phyloP scores from a whole-genome alignment of 306 rosid species.

The Quercus agrifolia region DNA sequence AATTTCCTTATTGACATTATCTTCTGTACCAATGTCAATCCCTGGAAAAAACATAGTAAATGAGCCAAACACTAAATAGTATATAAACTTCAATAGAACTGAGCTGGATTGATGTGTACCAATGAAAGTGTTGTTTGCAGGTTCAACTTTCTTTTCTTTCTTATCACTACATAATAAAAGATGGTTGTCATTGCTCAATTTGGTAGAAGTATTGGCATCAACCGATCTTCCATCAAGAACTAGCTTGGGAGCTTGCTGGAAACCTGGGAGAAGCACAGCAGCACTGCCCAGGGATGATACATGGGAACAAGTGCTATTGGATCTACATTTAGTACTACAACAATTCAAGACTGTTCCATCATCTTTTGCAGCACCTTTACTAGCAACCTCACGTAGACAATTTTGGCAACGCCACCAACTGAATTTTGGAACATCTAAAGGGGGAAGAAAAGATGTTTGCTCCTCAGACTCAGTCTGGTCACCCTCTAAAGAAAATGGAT shows the following conservation, averaged over 20 bases:
- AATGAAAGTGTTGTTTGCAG: conserved; percentile 18
- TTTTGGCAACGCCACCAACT: conserved; percentile 51
- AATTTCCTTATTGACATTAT: conserved; percentile 29
- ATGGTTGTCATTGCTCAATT: conserved; percentile 32
- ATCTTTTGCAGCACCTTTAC: conserved; percentile 32
- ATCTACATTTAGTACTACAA: conserved; percentile 25
- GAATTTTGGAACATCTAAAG: conserved; percentile 55
- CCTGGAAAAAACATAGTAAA: conserved; percentile 39
- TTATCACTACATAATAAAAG: conserved; percentile 33
- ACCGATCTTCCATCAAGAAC: conserved; percentile 42
- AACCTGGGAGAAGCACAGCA: conserved; percentile 34
- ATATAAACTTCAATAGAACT: conserved; percentile 21
- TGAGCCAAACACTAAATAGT: conserved; percentile 13
- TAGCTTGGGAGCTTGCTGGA: conserved; percentile 39
- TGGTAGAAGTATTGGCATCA: conserved; percentile 37
- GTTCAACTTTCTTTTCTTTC: conserved; percentile 44
- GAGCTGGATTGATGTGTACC: conserved; percentile 45
- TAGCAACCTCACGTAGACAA: conserved; percentile 37
- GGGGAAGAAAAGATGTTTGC: conserved; percentile 48
- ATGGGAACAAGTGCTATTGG: conserved; percentile 28
- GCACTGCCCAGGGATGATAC: conserved; percentile 18
- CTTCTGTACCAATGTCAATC: conserved; percentile 39
- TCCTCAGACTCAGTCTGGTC: conserved; percentile 37
- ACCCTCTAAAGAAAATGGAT: conserved; percentile 67
- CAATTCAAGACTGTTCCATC: conserved; percentile 19